These are phyloP conservation scores for Podaxis rugospora DNA, from an alignment of 768 basidiomycete species.

Conservation along the genomic window DNA sequence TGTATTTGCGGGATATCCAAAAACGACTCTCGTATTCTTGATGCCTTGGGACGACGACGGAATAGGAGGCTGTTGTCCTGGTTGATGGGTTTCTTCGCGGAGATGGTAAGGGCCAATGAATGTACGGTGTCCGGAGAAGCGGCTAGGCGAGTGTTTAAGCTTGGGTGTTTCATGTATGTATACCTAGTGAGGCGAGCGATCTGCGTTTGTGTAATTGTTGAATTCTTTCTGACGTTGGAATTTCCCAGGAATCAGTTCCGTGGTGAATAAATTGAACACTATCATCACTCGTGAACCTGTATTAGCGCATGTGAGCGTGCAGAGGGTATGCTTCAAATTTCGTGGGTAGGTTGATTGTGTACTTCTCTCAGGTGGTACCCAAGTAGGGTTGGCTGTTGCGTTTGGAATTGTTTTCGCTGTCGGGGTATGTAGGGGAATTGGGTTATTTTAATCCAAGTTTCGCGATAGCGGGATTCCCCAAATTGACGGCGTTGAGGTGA, in stretches of 20 bases:
- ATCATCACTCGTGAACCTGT: neutral
- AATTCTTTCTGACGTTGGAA: neutral
- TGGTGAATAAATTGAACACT: neutral
- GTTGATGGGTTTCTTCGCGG: slow-evolving; percentile 1
- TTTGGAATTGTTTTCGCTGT: slow-evolving; percentile 14
- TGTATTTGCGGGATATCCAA: neutral
- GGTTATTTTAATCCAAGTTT: slow-evolving; percentile 15
- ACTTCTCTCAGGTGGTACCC: neutral
- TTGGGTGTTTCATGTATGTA: neutral
- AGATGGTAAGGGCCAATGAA: neutral
- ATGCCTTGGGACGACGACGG: neutral
- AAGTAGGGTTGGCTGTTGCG: slow-evolving; percentile 11
- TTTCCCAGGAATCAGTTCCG: neutral
- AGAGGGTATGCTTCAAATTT: neutral
- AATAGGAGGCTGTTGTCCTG: neutral
- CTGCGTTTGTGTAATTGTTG: neutral
- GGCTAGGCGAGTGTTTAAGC: neutral
- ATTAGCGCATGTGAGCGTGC: neutral
- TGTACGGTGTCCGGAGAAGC: neutral
- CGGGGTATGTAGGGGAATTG: slow-evolving; percentile 9
- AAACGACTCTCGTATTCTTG: neutral
- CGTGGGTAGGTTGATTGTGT: neutral
- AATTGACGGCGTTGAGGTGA: slow-evolving; percentile 12
- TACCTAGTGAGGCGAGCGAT: neutral
- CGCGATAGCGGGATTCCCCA: slow-evolving; percentile 13